Evolutionary conservation across 2,329 filamentous ascomycete genomes (phyloP).

Genomic region (Hypoxylon sp.): DNA sequence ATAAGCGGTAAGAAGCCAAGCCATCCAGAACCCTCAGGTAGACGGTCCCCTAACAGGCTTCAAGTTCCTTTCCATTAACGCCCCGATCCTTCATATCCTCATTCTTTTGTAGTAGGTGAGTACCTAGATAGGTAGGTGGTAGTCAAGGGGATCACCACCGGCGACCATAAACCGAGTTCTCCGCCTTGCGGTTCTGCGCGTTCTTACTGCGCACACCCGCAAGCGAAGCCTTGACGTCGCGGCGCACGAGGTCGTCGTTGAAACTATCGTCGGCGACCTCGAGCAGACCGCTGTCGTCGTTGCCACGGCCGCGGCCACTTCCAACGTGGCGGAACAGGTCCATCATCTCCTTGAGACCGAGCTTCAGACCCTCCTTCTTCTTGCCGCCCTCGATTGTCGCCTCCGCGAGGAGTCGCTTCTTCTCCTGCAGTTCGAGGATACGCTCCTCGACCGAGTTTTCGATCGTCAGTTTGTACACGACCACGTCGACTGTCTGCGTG

Average conservation of each 20-base stretch:
- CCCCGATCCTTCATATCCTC: not conserved
- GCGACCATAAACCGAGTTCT: slow-evolving; percentile 50
- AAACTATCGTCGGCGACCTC: slow-evolving; percentile 46
- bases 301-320: slow-evolving; percentile 58
- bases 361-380: slow-evolving; percentile 77
- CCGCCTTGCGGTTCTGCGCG: slow-evolving; percentile 37
- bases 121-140: not conserved
- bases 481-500: slow-evolving; percentile 92
- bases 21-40: too few relatives aligned
- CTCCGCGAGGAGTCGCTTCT: slow-evolving; percentile 90
- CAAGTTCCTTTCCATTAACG: too few relatives aligned
- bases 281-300: too few relatives aligned
- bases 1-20: not conserved
- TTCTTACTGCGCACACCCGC: slow-evolving; percentile 39
- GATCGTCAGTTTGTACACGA: slow-evolving; percentile 94
- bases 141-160: slow-evolving; percentile 47
- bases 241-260: slow-evolving; percentile 43
- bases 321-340: slow-evolving; percentile 80
- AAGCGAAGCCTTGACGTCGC: slow-evolving; percentile 36
- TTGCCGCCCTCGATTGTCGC: slow-evolving; percentile 86
- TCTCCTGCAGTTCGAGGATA: slow-evolving; percentile 92
- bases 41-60: too few relatives aligned
- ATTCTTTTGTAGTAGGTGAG: not conserved
- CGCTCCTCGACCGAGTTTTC: slow-evolving; percentile 88
- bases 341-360: slow-evolving; percentile 93